Evolutionary conservation across 2,329 filamentous ascomycete genomes (phyloP).

Genomic region (Neofusicoccum kwambonambiense): DNA sequence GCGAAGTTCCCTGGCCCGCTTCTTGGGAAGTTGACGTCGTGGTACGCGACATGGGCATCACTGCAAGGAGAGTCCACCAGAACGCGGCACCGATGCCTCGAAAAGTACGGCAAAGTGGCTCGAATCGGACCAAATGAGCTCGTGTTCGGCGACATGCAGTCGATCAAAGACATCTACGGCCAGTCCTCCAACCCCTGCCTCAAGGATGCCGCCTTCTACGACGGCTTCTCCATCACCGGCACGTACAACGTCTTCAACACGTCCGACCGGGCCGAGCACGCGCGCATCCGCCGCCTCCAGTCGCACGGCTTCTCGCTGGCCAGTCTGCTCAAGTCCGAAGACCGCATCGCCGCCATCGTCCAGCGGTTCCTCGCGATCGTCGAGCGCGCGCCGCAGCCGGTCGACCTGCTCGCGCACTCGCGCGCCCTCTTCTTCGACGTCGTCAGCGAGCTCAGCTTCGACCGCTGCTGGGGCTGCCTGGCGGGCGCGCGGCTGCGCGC

Average conservation of each 20-base stretch:
- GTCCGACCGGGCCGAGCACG: background rate
- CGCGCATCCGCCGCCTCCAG: background rate
- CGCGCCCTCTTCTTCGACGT: background rate
- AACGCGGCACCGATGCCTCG: background rate
- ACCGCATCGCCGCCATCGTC: background rate
- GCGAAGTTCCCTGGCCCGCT: slow-evolving; percentile 8
- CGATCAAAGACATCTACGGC: slow-evolving; percentile 35
- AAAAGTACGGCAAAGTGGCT: slow-evolving; percentile 37
- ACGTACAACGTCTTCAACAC: background rate
- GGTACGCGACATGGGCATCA: slow-evolving; percentile 12
- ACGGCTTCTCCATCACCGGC: background rate
- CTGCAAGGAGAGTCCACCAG: background rate
- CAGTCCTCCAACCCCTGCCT: background rate
- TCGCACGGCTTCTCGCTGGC: background rate
- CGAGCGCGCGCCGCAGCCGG: background rate
- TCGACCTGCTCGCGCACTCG: background rate
- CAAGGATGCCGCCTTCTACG: background rate
- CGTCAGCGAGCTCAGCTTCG: background rate
- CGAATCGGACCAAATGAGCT: slow-evolving; percentile 44
- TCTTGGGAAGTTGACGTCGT: slow-evolving; percentile 20
- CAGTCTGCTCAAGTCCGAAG: background rate
- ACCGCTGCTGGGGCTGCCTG: background rate
- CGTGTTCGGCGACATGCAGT: slow-evolving; percentile 41
- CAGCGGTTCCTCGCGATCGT: background rate
- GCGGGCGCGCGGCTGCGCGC: background rate